Conservation (phyloP, 75 land plant species). For the Isoetes taiwanensis region DNA sequence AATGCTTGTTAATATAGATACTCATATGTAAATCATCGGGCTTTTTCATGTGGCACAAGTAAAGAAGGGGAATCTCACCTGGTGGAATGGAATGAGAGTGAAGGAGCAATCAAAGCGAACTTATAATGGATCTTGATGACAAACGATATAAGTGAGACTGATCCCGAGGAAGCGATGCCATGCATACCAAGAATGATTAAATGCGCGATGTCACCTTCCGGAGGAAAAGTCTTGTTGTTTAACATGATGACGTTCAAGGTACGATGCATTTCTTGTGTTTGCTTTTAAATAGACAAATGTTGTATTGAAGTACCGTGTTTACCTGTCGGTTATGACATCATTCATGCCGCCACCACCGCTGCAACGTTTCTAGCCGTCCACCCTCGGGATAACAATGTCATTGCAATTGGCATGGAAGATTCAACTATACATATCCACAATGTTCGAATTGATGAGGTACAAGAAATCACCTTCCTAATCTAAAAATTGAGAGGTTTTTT, state of each 20-base stretch:
- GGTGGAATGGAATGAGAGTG: slow-evolving; percentile 22
- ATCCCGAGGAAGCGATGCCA: slow-evolving; percentile 63
- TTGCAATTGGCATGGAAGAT: slow-evolving; percentile 84
- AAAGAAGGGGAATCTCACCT: slow-evolving; percentile 17
- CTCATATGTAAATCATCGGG: slow-evolving; percentile 11
- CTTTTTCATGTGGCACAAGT: slow-evolving; percentile 19
- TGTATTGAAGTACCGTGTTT: background rate
- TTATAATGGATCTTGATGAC: slow-evolving; percentile 51
- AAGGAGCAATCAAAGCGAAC: slow-evolving; percentile 32
- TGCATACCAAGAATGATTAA: slow-evolving; percentile 81
- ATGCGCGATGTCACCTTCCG: slow-evolving; percentile 72
- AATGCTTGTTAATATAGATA: background rate
- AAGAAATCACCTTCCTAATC: too few relatives aligned
- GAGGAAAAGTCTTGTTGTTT: slow-evolving; percentile 67
- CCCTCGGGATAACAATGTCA: slow-evolving; percentile 70
- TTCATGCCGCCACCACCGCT: slow-evolving; percentile 85
- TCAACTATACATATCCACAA: slow-evolving; percentile 71
- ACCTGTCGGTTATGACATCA: slow-evolving; percentile 52
- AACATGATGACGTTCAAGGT: slow-evolving; percentile 87
- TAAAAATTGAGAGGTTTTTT: too few relatives aligned
- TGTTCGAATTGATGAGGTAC: slow-evolving; percentile 70
- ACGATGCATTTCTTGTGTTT: background rate
- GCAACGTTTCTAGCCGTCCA: slow-evolving; percentile 68
- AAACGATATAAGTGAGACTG: slow-evolving; percentile 43
- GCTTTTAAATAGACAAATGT: background rate